Percentiles rank a stretch among this genome's conserved stretches.
Evolutionary conservation across 495 filamentous ascomycete genomes (phyloP).

Genomic region (Cercophora newfieldiana): DNA sequence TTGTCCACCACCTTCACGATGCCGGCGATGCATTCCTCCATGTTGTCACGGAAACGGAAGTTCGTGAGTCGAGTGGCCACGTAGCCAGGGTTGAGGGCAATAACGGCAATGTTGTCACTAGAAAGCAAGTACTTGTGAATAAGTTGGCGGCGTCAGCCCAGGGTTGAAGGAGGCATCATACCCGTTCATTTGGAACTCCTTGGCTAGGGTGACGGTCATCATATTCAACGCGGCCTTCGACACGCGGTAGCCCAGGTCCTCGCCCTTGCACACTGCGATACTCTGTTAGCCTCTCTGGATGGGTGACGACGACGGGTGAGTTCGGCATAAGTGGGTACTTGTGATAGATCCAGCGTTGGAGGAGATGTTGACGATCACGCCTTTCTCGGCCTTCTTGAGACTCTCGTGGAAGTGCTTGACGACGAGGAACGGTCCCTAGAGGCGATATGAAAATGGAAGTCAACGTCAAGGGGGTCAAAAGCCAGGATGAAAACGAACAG

Average conservation of each 20-base stretch:
- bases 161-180: too few relatives aligned
- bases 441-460: too few relatives aligned
- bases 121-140: too few relatives aligned
- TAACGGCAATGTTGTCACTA: constrained; percentile 1
- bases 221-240: background rate
- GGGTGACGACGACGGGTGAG: background rate
- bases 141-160: too few relatives aligned
- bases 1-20: background rate
- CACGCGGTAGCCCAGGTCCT: background rate
- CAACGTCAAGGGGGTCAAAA: background rate
- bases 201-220: background rate
- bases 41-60: background rate
- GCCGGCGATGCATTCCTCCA: background rate
- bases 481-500: background rate
- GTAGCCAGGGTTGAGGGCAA: background rate
- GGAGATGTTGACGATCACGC: background rate
- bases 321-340: background rate
- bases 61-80: background rate
- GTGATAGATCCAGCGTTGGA: background rate
- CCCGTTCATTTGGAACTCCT: background rate
- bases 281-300: background rate
- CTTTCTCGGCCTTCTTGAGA: background rate
- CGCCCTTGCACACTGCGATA: background rate
- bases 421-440: background rate
- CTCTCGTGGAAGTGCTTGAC: background rate